Evolutionary conservation across 352 stramenopile genomes (phyloP).

Genomic region (Phytopythium aichiense): DNA sequence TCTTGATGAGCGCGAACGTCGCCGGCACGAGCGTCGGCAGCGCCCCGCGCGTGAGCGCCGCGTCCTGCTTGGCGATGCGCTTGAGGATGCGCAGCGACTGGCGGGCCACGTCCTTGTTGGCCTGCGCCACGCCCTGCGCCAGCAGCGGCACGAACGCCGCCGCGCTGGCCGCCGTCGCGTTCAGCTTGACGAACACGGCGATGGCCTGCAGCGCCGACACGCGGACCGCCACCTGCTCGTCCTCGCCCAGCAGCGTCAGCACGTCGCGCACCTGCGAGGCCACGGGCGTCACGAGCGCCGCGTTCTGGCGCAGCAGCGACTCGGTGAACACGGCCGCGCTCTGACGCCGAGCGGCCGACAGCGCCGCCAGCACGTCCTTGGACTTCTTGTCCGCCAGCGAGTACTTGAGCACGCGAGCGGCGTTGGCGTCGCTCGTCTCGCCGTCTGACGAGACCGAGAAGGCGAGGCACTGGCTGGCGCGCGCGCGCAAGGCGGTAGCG

Average conservation of each 20-base stretch:
- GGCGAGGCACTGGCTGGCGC: constrained; percentile 67
- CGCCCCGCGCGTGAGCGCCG: constrained; percentile 46
- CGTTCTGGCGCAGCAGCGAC: constrained; percentile 43
- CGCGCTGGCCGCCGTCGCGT: constrained; percentile 23
- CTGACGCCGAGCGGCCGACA: constrained; percentile 57
- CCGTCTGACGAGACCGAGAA: constrained; percentile 46
- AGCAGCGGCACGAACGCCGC: constrained; percentile 53
- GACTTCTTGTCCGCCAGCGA: constrained; percentile 36
- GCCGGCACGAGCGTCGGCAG: constrained; percentile 60
- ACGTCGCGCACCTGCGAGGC: constrained; percentile 18
- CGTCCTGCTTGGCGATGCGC: constrained; percentile 62
- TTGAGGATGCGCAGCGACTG: constrained; percentile 71
- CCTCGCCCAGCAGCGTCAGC: constrained; percentile 40
- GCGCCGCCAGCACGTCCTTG: constrained; percentile 27
- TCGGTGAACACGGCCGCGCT: constrained; percentile 58
- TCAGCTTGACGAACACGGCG: constrained; percentile 48
- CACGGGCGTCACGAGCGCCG: constrained; percentile 28
- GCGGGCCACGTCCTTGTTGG: constrained; percentile 81
- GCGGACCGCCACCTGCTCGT: constrained; percentile 69
- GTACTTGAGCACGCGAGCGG: constrained; percentile 35
- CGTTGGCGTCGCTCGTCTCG: constrained; percentile 26
- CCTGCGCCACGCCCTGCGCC: constrained; percentile 51
- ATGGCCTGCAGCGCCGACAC: constrained; percentile 50
- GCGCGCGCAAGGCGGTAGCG: constrained; percentile 33
- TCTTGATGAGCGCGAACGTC: constrained; percentile 85